A percentile compares a stretch with the other conserved stretches of the same genome.
Conservation (phyloP, 1,139 yeast genomes). For the Blastobotrys arbuscula region DNA sequence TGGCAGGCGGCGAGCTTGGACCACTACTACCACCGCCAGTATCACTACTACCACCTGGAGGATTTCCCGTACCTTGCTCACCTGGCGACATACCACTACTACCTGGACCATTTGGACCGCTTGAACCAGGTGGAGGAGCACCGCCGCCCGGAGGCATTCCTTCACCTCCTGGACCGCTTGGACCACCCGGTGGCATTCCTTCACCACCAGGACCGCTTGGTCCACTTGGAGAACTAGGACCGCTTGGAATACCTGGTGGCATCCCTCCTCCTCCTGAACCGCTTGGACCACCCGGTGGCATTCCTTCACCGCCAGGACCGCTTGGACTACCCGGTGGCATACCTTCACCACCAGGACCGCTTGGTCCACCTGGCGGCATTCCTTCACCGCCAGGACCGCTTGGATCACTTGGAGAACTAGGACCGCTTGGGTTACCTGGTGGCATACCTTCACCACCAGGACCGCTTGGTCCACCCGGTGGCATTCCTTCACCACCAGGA, state of each 20-base stretch:
- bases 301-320: neutral
- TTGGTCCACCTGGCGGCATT: neutral
- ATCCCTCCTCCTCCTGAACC: neutral
- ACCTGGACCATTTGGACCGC: neutral
- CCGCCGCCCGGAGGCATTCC: neutral
- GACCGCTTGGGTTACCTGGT: slow-evolving; percentile 5
- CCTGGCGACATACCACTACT: neutral
- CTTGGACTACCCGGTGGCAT: neutral
- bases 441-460: neutral
- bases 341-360: neutral
- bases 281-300: neutral
- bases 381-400: slow-evolving; percentile 2
- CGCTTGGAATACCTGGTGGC: neutral
- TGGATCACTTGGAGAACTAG: neutral
- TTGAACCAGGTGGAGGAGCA: neutral
- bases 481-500: neutral
- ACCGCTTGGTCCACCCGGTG: neutral
- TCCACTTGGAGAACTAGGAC: slow-evolving; percentile 5
- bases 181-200: neutral
- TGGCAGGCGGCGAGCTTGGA: slow-evolving; percentile 2
- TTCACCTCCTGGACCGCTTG: neutral
- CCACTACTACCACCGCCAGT: neutral
- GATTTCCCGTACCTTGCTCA: neutral
- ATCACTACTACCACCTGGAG: neutral
- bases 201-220: slow-evolving; percentile 2